Base-by-base conservation (phyloP, 2,329 filamentous ascomycete species). In the Aureobasidium sp. region DNA sequence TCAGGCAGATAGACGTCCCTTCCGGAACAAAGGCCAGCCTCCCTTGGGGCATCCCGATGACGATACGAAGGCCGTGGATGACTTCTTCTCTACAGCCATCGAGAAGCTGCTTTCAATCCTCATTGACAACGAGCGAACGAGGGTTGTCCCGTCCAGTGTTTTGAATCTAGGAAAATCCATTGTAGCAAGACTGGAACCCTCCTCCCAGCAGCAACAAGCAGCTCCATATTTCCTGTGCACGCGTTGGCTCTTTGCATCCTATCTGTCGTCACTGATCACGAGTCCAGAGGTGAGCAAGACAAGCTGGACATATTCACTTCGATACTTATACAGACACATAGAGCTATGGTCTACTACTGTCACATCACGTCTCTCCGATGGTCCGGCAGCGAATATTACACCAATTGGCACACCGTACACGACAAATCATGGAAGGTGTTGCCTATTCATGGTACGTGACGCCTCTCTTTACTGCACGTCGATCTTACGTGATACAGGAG, bases 351-450 rank as follows among this genome's bases (percentile, higher is more conserved):
- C 78, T 86, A 65, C 87, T 97, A 79, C 84, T 90, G 62, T 90
- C 96, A 69, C 93, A 96, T 73, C 90, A 96, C 76, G 91, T 97
- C 69, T 92, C 89, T 55, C 90, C 95, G 68, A 91, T 93, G 74
- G 91, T 91, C 45, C 85, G 94, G 47, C 89, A 96, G 70, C 92
- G 81, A 66, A 81, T 87, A 53, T 76, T 86, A 63, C 81, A 82
- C 65, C 88, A 93, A 71, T 87, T 97, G 62, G 91, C 89, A 61
- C 85, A 89, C 72, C 86, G 88, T 65, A 88, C 90, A 55, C 88
- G 92, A 71, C 87, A 89, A 17, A 22, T 41, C 3, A 45, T 60
- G 45, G 57, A 60, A 9, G 89, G 92, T 69, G 86, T 91, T 75
- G 81, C 84, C 63, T 84, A 84, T 73, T 81, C 80, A 67, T 87